Evolutionary conservation across 495 filamentous ascomycete genomes (phyloP), one percentile per base, ranked within the genome.

Genomic region (Cercophora sp.): DNA sequence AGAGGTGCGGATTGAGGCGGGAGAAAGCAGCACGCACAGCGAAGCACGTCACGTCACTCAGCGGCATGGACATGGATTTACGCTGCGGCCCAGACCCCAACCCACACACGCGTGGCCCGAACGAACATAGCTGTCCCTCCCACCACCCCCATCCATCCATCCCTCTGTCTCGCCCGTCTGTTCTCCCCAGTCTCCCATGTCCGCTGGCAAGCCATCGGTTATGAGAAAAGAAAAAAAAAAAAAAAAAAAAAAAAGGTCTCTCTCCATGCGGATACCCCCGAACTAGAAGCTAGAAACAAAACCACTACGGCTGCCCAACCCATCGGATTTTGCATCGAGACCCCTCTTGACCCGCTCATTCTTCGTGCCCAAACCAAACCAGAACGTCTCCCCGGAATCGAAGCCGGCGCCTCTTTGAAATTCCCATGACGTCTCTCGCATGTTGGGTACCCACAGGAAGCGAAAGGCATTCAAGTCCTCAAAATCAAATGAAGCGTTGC

Each of bases 21-120:
- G 45, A 25, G 52, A 35, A 34, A 19, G 20, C 19, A 39, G 31
- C 25, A 53, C 23, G 40, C 46, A 55, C 47, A 59, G 43, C 51
- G 36, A 56, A 52, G 59, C 51, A 61, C 42, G 56, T 59, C 52
- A 55, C 52, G 47, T 53, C 49, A 36, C 34, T 36, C 47, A 49
- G 11, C 32, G n/a, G 47, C 47, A 49, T 49, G 47, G 47, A 31
- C 24, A 49, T 39, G n/a, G n/a, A n/a, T n/a, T n/a, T n/a, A n/a
- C n/a, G 47, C 47, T 23, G 34, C 34, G 31, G 9, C 34, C 20
- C 41, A 44, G n/a, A 36, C 15, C 15, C 20, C 43, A 19, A 29
- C 43, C 43, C 16, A 26, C 43, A 27, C n/a, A 13, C n/a, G 20
- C 15, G 11, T 2, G n/a, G 24, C 43, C 43, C 18, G 11, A 34